phyloP scores from a whole-genome alignment of 352 stramenopile genomes.

The Globisporangium recalcitrans region DNA sequence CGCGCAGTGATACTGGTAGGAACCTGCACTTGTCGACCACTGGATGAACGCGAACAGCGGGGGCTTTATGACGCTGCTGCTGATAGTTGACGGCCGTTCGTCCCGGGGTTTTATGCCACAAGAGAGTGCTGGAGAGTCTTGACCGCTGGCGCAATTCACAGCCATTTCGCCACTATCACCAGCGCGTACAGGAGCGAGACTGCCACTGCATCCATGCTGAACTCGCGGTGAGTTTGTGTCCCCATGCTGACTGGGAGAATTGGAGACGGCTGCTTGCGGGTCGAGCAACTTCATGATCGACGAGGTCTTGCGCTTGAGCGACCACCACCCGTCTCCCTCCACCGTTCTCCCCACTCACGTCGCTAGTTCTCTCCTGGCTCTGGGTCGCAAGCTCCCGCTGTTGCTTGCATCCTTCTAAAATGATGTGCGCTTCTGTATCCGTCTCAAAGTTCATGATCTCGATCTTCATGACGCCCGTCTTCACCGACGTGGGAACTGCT shows the following conservation, averaged over 20 bases:
- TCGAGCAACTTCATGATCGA: constrained; percentile 55
- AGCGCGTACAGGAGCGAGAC: neutral
- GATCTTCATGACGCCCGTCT: constrained; percentile 34
- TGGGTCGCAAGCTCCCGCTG: constrained; percentile 16
- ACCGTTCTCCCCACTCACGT: constrained; percentile 1
- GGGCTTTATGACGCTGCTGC: neutral
- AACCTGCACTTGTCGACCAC: constrained; percentile 40
- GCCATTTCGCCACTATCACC: neutral
- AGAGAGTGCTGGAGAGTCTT: neutral
- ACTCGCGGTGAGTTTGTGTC: neutral
- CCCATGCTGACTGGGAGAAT: neutral
- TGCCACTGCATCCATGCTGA: neutral
- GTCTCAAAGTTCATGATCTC: constrained; percentile 36
- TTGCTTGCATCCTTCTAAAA: constrained; percentile 20
- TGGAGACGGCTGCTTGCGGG: constrained; percentile 16
- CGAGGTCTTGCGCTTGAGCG: constrained; percentile 43
- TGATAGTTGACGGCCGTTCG: neutral
- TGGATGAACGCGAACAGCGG: constrained; percentile 69
- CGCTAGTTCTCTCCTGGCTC: neutral
- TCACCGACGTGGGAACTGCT: constrained; percentile 49
- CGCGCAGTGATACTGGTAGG: constrained; percentile 46
- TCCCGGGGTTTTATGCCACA: neutral
- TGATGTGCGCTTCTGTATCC: neutral
- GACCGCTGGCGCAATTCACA: neutral
- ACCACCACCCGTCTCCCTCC: constrained; percentile 9